Percentiles rank a stretch among this genome's conserved stretches.
Evolutionary conservation across 495 filamentous ascomycete species (phyloP).

Genomic region (Pyrenula massariospora): DNA sequence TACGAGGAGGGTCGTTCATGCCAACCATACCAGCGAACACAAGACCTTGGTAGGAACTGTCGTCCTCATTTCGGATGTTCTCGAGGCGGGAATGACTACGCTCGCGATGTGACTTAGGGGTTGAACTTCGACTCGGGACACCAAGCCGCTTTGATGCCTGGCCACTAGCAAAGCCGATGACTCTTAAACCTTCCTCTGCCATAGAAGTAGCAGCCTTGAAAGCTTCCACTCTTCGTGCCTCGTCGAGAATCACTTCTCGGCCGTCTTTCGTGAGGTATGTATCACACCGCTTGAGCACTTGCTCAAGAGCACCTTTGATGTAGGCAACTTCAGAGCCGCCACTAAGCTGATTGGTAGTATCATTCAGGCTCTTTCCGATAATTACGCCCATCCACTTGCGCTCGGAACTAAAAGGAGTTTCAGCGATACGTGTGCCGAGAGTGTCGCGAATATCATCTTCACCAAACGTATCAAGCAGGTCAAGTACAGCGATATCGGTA

Average conservation of each 20-base stretch:
- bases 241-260: slow-evolving; percentile 76
- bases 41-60: slow-evolving; percentile 68
- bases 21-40: slow-evolving; percentile 87
- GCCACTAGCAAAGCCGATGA: slow-evolving; percentile 87
- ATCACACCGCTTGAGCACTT: slow-evolving; percentile 74
- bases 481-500: slow-evolving; percentile 90
- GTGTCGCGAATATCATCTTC: slow-evolving; percentile 83
- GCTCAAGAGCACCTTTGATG: slow-evolving; percentile 89
- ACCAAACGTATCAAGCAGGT: slow-evolving; percentile 78
- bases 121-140: slow-evolving; percentile 32
- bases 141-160: slow-evolving; percentile 1
- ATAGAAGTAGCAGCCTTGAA: slow-evolving; percentile 77
- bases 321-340: slow-evolving; percentile 63
- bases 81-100: slow-evolving; percentile 1
- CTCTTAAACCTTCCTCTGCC: slow-evolving; percentile 82
- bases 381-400: slow-evolving; percentile 98
- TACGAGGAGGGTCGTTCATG: slow-evolving; percentile 92
- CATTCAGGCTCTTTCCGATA: slow-evolving; percentile 44
- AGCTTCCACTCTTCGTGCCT: slow-evolving; percentile 59
- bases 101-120: slow-evolving; percentile 26
- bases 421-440: slow-evolving; percentile 62
- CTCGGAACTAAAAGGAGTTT: slow-evolving; percentile 93
- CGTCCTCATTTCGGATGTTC: slow-evolving; percentile 36
- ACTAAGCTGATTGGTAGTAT: slow-evolving; percentile 13
- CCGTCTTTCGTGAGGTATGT: slow-evolving; percentile 83